Evolutionary conservation across 2,329 filamentous ascomycete species (phyloP), one percentile per base, ranked within the genome.

Genomic region (Curvularia lunata): DNA sequence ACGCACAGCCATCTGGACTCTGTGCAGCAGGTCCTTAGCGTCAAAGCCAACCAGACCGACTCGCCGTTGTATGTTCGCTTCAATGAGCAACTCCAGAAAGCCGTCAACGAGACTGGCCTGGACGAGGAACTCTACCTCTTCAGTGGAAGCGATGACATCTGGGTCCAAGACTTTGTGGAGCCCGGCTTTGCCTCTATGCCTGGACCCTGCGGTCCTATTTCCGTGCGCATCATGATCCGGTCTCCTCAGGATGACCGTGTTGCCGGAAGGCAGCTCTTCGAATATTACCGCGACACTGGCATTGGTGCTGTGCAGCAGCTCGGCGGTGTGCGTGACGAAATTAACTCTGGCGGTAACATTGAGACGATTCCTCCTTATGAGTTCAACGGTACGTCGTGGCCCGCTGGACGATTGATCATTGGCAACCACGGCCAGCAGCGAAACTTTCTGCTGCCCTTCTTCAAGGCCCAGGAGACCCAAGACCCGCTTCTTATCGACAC

Each of bases 101-200:
- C 61, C 16, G 57, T 62, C 2, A 48, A 46, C 0, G 27, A 52
- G 1, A 58, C 67, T 1, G 62, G 64, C 1, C 12, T 62, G 3
- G 12, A 62, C 13, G 42, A 61, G 6, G 63, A 69, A 0, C 12
- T 52, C n/a, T 49, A 75, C 0, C 46, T 61, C 1, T 65, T 78
- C 54, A 60, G 69, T 19, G 49, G 54, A 1, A 65, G 58, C 21
- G 59, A 55, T 28, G 75, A 79, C 55, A 63, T 73, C 43, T 80
- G 77, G 78, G 67, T 71, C 1, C 78, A 80, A 56, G 78, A 81
- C 52, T 72, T 77, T 37, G 56, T 80, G 27, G 77, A 80, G 60
- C 72, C 78, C 0, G 77, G 64, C 1, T 80, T 77, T 55, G 65
- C 67, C 4, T 77, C 73, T 49, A 79, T 80, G 57, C 78, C 77